Percentiles rank a stretch among this genome's conserved stretches.
Evolutionary conservation across 83 land plant genomes (phyloP).

Genomic region (Isoetes engelmannii): DNA sequence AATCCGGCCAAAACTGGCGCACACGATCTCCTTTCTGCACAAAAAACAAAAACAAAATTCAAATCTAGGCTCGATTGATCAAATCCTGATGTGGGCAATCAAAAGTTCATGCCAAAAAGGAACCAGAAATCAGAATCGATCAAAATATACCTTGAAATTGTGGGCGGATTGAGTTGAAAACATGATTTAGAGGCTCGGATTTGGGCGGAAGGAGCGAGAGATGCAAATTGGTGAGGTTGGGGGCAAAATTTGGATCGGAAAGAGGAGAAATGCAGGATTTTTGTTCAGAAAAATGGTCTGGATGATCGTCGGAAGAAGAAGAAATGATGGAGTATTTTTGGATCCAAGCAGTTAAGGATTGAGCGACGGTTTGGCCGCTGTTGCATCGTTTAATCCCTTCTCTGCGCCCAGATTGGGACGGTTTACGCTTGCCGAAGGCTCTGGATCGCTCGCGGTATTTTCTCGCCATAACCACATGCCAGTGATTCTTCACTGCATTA

Average conservation of each 20-base stretch:
- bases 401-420: slow-evolving; percentile 14
- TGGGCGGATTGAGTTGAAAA: too few species aligned
- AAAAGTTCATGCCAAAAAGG: too few species aligned
- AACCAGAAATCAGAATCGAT: too few species aligned
- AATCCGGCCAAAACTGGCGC: too few species aligned
- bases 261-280: not conserved
- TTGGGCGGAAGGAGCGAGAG: slow-evolving; percentile 3
- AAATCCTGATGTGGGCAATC: too few species aligned
- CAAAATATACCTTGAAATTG: too few species aligned
- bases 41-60: too few species aligned
- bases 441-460: slow-evolving; percentile 41
- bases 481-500: slow-evolving; percentile 53
- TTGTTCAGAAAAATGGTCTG: not conserved
- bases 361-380: not conserved
- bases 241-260: slow-evolving; percentile 2
- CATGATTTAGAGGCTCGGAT: too few species aligned
- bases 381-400: not conserved
- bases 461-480: slow-evolving; percentile 27
- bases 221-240: slow-evolving; percentile 4
- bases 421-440: slow-evolving; percentile 36
- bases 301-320: slow-evolving; percentile 7
- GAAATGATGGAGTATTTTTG: slow-evolving; percentile 20
- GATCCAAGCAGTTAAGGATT: slow-evolving; percentile 25
- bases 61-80: too few species aligned
- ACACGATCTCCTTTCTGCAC: too few species aligned